phyloP scores from a whole-genome alignment of 2,329 filamentous ascomycete genomes.

The Colletotrichum chrysophilum region DNA sequence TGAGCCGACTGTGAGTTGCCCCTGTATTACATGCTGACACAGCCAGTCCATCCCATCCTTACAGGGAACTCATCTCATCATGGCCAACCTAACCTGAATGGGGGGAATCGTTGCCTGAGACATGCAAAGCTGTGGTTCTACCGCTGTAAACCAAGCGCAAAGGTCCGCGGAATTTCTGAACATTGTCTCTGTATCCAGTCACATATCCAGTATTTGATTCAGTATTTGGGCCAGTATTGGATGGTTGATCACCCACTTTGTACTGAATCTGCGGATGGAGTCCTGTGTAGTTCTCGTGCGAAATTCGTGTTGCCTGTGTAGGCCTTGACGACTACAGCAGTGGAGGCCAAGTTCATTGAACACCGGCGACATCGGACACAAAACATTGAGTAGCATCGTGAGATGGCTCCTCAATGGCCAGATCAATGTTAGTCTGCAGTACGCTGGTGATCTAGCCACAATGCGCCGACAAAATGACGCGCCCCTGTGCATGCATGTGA shows the following conservation, averaged over 20 bases:
- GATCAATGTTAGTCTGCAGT: background rate
- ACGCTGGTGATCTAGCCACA: background rate
- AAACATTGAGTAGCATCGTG: background rate
- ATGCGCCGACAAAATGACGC: background rate
- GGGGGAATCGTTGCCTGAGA: background rate
- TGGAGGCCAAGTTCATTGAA: background rate
- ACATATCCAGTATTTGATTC: no score
- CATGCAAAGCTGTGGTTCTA: background rate
- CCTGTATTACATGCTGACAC: background rate
- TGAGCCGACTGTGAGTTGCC: background rate
- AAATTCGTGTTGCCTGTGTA: background rate
- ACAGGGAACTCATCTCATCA: background rate
- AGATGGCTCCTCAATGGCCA: background rate
- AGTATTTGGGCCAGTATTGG: no score
- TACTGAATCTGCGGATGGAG: fast-evolving
- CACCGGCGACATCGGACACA: background rate
- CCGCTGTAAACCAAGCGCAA: background rate
- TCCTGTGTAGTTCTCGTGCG: no score
- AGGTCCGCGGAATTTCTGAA: background rate
- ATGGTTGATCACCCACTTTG: no score
- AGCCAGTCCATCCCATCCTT: background rate
- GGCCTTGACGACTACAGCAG: background rate
- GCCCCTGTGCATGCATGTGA: background rate
- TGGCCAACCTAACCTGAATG: background rate
- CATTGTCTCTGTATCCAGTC: no score